Conservation (phyloP, 192 early-diverging fungal genomes). For the Coemansia javaensis region DNA sequence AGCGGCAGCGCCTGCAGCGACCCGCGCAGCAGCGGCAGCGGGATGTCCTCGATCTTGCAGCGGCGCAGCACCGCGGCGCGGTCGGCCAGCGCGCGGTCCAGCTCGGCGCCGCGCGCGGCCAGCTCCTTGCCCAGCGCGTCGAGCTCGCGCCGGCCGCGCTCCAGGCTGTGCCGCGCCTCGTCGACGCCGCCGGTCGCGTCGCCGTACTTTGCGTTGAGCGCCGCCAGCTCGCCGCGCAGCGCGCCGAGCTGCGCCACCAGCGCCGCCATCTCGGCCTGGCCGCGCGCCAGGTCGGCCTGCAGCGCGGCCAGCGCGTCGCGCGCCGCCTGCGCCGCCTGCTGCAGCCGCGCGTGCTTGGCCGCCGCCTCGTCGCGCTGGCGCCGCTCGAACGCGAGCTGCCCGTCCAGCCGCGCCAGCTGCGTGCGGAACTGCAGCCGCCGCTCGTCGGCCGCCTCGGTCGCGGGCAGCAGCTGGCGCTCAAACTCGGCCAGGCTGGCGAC, state of each 20-base stretch:
- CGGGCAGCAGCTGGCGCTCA: slow-evolving; percentile 66
- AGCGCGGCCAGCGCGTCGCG: slow-evolving; percentile 26
- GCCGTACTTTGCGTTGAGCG: slow-evolving; percentile 52
- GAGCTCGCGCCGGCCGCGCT: slow-evolving; percentile 60
- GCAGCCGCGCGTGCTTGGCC: slow-evolving; percentile 58
- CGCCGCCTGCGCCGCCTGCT: slow-evolving; percentile 48
- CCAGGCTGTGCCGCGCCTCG: slow-evolving; percentile 62
- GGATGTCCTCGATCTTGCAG: slow-evolving; percentile 93
- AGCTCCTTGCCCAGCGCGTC: slow-evolving; percentile 42
- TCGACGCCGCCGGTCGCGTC: slow-evolving; percentile 56
- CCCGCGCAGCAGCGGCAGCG: slow-evolving; percentile 71
- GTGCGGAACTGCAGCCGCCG: slow-evolving; percentile 71
- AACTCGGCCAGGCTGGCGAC: slow-evolving; percentile 82
- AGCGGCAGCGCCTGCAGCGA: slow-evolving; percentile 73
- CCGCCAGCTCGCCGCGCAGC: slow-evolving; percentile 51
- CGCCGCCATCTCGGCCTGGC: slow-evolving; percentile 50
- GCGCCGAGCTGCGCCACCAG: slow-evolving; percentile 42
- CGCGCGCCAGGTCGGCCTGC: slow-evolving; percentile 42
- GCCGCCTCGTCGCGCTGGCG: slow-evolving; percentile 61
- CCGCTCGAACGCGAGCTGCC: slow-evolving; percentile 74
- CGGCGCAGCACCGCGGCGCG: slow-evolving; percentile 72
- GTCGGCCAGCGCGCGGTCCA: slow-evolving; percentile 77
- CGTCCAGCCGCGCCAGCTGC: slow-evolving; percentile 70
- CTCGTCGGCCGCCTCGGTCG: slow-evolving; percentile 70
- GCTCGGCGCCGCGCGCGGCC: slow-evolving; percentile 47